phyloP scores from a whole-genome alignment of 345 rosid genomes.

The Arabidopsis arenosa region DNA sequence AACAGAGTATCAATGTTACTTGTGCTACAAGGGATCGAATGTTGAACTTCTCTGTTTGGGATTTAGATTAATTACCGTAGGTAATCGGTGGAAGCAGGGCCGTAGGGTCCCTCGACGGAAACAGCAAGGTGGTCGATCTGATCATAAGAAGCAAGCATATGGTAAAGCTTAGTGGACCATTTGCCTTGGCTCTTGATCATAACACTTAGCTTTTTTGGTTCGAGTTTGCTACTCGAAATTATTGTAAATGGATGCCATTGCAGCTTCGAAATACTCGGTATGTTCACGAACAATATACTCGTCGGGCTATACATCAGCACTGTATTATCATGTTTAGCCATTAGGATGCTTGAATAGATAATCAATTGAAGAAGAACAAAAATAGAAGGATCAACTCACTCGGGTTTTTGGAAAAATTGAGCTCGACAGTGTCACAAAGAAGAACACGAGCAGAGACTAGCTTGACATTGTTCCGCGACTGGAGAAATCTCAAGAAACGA shows the following conservation, averaged over 20 bases:
- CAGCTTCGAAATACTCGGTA: conserved; percentile 75
- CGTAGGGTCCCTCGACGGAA: conserved; percentile 90
- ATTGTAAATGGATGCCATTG: conserved; percentile 98
- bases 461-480: conserved; percentile 57
- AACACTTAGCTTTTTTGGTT: conserved; percentile 67
- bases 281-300: conserved; percentile 69
- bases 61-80: conserved; percentile 48
- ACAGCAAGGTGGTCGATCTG: conserved; percentile 51
- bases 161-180: conserved; percentile 74
- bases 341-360: not conserved
- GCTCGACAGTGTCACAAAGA: conserved; percentile 65
- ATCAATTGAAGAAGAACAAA: not conserved
- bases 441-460: conserved; percentile 64
- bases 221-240: conserved; percentile 71
- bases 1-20: conserved; percentile 25
- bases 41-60: conserved; percentile 5
- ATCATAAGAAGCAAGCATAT: conserved; percentile 62
- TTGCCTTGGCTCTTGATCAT: conserved; percentile 69
- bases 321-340: conserved; percentile 20
- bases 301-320: conserved; percentile 73
- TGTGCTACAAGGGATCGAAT: not conserved
- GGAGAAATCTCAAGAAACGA: conserved; percentile 75
- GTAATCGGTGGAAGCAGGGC: conserved; percentile 72
- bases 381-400: conserved; percentile 45
- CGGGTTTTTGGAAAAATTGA: conserved; percentile 70